A percentile compares a stretch with the other conserved stretches of the same genome.
These are phyloP conservation scores for Bipolaris victoriae DNA, from an alignment of 2,329 filamentous ascomycete genomes.

Conservation along the genomic window DNA sequence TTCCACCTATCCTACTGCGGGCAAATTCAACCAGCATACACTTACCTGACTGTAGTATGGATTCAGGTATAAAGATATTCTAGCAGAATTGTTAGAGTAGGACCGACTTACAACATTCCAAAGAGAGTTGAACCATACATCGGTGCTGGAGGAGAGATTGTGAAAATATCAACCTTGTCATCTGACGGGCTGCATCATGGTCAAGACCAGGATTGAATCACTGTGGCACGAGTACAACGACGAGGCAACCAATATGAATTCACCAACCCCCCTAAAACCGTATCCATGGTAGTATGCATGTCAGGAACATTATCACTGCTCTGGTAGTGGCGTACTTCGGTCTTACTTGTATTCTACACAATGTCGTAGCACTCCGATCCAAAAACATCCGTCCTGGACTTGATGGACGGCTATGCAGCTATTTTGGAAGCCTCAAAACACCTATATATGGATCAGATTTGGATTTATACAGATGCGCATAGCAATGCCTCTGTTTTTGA, in stretches of 20 bases:
- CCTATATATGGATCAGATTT: constrained; percentile 24
- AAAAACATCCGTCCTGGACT: constrained; percentile 10
- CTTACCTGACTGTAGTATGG: constrained; percentile 23
- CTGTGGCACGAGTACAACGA: constrained; percentile 31
- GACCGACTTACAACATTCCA: constrained; percentile 33
- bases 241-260: constrained; percentile 8
- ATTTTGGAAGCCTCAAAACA: constrained; percentile 33
- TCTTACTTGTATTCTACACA: constrained; percentile 27
- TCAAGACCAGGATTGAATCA: constrained; percentile 21
- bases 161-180: neutral
- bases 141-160: constrained; percentile 17
- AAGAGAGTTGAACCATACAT: constrained; percentile 30
- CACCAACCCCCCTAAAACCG: constrained; percentile 11
- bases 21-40: constrained; percentile 34
- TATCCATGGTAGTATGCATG: constrained; percentile 10
- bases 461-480: constrained; percentile 43
- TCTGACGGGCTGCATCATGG: neutral
- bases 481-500: constrained; percentile 37
- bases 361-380: constrained; percentile 17
- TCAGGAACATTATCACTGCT: constrained; percentile 34
- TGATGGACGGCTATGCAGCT: constrained; percentile 21
- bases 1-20: constrained; percentile 44
- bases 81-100: constrained; percentile 32
- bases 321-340: constrained; percentile 33
- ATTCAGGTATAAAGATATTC: constrained; percentile 22